phyloP scores from a whole-genome alignment of 179 eudicot species.

The Corrigiola litoralis region DNA sequence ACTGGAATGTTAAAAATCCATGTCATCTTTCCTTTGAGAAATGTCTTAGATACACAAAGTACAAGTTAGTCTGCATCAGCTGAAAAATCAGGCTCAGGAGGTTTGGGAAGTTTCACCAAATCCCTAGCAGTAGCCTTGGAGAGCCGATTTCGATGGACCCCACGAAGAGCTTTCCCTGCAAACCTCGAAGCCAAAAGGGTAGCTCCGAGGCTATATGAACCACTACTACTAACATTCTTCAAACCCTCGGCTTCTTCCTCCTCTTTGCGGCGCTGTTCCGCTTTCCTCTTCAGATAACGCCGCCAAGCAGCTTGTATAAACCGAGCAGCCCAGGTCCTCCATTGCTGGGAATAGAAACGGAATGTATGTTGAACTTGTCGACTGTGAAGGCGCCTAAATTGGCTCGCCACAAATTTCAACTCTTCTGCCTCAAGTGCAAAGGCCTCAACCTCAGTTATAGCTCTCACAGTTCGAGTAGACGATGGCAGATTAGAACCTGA shows the following conservation, averaged over 20 bases:
- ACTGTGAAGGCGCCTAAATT: constrained; percentile 86
- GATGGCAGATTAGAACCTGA: constrained; percentile 86
- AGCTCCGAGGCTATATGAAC: constrained; percentile 69
- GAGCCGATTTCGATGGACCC: constrained; percentile 69
- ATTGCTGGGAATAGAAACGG: constrained; percentile 82
- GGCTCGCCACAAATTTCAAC: constrained; percentile 78
- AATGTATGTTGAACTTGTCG: constrained; percentile 92
- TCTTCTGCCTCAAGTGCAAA: constrained; percentile 84
- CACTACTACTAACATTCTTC: constrained; percentile 30
- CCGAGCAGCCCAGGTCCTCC: constrained; percentile 94
- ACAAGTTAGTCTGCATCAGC: constrained; percentile 62
- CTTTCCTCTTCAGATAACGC: constrained; percentile 64
- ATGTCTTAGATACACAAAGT: constrained; percentile 5
- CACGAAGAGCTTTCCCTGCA: constrained; percentile 87
- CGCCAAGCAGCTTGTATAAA: constrained; percentile 97
- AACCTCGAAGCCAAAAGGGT: constrained; percentile 77
- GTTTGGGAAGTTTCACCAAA: constrained; percentile 80
- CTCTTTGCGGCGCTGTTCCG: constrained; percentile 47
- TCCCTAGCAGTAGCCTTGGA: constrained; percentile 52
- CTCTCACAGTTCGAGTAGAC: constrained; percentile 81
- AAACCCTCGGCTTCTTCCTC: constrained; percentile 59
- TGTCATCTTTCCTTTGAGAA: background rate
- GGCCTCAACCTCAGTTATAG: constrained; percentile 80
- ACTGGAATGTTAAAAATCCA: background rate
- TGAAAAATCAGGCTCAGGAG: constrained; percentile 92